phyloP scores from a whole-genome alignment of 306 rosid genomes.

The Pyrus bretschneideri region DNA sequence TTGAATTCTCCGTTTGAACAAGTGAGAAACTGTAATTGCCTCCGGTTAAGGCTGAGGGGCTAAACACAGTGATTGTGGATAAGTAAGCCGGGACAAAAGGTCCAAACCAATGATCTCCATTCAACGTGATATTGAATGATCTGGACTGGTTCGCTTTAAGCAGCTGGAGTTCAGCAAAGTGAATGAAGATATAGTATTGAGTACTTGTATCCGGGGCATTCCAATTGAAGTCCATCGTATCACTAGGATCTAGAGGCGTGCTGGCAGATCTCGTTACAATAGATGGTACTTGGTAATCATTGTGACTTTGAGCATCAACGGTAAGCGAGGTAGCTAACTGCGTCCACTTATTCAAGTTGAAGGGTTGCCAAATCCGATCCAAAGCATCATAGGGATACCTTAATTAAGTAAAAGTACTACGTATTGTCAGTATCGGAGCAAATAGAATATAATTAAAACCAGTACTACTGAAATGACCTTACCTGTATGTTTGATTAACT shows the following conservation, averaged over 20 bases:
- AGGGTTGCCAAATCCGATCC: constrained; percentile 47
- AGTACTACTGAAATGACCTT: not conserved
- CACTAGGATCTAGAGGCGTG: not conserved
- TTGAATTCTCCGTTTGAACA: constrained; percentile 19
- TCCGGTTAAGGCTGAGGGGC: not conserved
- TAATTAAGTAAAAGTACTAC: not conserved
- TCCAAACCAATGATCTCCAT: constrained; percentile 17
- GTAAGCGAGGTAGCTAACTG: constrained; percentile 2
- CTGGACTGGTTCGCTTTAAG: constrained; percentile 26
- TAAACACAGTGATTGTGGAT: constrained; percentile 1
- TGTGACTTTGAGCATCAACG: not conserved
- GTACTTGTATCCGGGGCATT: not conserved
- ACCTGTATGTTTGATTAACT: constrained; percentile 29
- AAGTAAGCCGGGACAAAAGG: constrained; percentile 18
- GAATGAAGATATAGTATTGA: constrained; percentile 32
- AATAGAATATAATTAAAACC: not conserved
- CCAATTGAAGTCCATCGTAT: constrained; percentile 14
- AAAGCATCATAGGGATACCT: constrained; percentile 28
- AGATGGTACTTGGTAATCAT: constrained; percentile 21
- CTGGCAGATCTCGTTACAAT: constrained; percentile 31
- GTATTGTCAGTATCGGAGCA: not conserved
- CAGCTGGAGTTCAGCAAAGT: constrained; percentile 41
- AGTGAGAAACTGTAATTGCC: constrained; percentile 17
- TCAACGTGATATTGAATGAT: constrained; percentile 33
- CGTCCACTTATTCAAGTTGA: not conserved